Base-by-base conservation (phyloP, 306 rosid genomes). In the Elaeagnus macrophylla region DNA sequence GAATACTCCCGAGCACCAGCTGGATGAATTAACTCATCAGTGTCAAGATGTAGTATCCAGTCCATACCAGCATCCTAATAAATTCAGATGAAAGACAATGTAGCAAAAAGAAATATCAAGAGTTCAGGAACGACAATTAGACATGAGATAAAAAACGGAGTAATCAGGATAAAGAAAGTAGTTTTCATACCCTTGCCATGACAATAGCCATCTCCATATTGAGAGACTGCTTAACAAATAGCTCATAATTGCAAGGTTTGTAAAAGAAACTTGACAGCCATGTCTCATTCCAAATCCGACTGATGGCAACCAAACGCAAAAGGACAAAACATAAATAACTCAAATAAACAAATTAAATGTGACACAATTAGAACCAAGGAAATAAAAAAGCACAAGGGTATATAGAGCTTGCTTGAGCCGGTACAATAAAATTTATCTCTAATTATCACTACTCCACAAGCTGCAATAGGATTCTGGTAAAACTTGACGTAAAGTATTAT, bases 251-350 rank as follows among this genome's bases (percentile, higher is more conserved):
- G 84, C 99, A 91, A 39, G 97, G 97, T 72, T 86, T 91, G 74
- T 91, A 91, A 75, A 91, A 91, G 93, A 91, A 91, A 72, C 91
- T 70, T 12, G 97, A 71, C 56, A 91, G 76, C 97, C 97, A 91
- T 35, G 97, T 86, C 79, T 86, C 97, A 14, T 91, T 91, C 97
- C 97, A 86, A 64, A 91, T 91, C 67, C 97, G 96, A 64, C 97
- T 91, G 89, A 76, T 59, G 56, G 64, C 56, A 77, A 49, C 69
- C 56, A 62, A 56, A 66, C 44, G 9, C 18, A 57, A 45, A 59
- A 59, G 39, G 39, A 60, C 5, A 36, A 10, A 15, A 59, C 9
- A 37, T 10, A 36, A 48, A 44, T 45, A 19, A 46, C 66, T 50
- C 32, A 39, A 37, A 55, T 52, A 8, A 53, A 13, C 17, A 57